Conservation (phyloP, 129 eudicot genomes). For the Centrapalus pauciflorus region DNA sequence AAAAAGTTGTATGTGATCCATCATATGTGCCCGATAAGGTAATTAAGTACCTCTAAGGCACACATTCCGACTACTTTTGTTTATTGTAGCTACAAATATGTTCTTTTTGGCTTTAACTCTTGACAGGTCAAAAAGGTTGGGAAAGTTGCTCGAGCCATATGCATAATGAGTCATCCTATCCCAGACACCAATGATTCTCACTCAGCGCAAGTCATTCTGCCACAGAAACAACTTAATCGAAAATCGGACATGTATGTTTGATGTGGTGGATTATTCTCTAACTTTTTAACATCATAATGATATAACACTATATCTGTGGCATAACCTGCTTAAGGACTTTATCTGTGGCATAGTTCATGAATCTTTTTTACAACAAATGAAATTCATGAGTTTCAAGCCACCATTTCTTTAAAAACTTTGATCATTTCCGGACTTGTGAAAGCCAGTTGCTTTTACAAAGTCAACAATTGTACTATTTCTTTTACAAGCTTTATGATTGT, state of each 20-base stretch:
- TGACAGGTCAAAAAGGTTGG: constrained; percentile 77
- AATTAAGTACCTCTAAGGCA: constrained; percentile 1
- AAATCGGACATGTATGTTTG: constrained; percentile 83
- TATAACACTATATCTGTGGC: too few relatives aligned
- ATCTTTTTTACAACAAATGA: not conserved
- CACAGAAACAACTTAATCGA: constrained; percentile 93
- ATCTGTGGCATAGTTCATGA: not conserved
- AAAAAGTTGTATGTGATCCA: constrained; percentile 95
- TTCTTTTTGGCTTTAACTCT: not conserved
- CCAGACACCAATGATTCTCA: constrained; percentile 89
- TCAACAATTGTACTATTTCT: not conserved
- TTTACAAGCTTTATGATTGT: too few relatives aligned
- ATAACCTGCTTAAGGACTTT: not conserved
- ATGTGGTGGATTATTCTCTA: not conserved
- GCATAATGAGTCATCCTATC: constrained; percentile 94
- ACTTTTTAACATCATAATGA: not conserved
- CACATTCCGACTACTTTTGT: not conserved
- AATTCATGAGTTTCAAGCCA: not conserved
- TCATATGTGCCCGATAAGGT: constrained; percentile 82
- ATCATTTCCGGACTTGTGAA: not conserved
- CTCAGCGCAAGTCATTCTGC: constrained; percentile 87
- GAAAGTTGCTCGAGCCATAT: constrained; percentile 90
- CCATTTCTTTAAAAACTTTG: not conserved
- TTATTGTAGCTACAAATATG: not conserved
- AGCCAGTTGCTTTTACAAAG: not conserved